Evolutionary conservation across 116 monocot genomes (phyloP), one percentile per base, ranked within the genome.

Genomic region (Dioscorea cayenensis): DNA sequence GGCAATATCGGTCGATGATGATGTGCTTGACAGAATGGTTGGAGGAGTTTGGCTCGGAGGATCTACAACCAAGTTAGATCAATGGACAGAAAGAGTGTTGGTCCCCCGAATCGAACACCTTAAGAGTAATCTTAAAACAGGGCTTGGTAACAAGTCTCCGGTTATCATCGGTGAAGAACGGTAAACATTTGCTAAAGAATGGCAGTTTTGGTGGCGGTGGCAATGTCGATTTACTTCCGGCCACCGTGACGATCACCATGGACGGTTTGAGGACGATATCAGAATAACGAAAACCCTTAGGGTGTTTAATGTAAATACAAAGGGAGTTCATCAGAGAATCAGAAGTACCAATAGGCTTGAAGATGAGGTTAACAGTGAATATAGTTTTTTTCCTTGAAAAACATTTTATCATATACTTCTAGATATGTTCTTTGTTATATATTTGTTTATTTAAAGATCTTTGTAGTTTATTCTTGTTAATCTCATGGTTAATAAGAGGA

Each of bases 61-160:
- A 22, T 73, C 71, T 2, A 49, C 58, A 0, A 50, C 58, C 5
- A 73, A 64, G 12, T 66, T 87, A 60, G 87, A 84, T 12, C 84
- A 88, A 9, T 92, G 92, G 92, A 67, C 76, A 0, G 86, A 84
- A 18, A 78, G 37, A 20, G 83, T 82, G 6, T 23, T 88, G 51
- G 80, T 73, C 0, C 86, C 85, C 0, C 61, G 79, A 21, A 65
- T 92, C 10, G 36, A 69, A 49, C 81, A 77, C 48, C 37, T 91
- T 75, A 81, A 71, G 71, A 14, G 62, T 13, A 73, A 75, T 32
- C 49, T 77, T 43, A 72, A 55, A 27, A 36, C 64, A 11, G 55
- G 63, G 11, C n/a, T 75, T 36, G 12, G 43, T 20, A 0, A 60
- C 67, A 10, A 19, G 51, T 1, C 20, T 85, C 50, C 76, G 80